phyloP scores from a whole-genome alignment of 129 eudicot species.

The Logfia minima region DNA sequence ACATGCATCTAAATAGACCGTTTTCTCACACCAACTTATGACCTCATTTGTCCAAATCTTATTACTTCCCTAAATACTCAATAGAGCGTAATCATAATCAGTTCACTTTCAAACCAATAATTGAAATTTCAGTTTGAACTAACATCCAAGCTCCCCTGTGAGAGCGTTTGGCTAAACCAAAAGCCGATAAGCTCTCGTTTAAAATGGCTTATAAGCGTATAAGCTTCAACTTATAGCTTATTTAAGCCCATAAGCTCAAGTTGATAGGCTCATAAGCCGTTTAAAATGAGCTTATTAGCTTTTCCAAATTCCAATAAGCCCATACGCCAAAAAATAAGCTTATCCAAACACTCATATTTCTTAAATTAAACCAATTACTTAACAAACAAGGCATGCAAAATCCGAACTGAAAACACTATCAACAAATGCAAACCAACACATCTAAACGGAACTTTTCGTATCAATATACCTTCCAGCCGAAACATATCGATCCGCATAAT shows the following conservation, averaged over 20 bases:
- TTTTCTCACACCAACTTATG: not conserved
- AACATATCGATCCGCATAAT: conserved; percentile 84
- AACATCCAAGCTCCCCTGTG: not conserved
- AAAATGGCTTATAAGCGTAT: not conserved
- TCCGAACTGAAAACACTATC: too few species aligned
- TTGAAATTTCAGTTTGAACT: not conserved
- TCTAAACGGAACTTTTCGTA: not conserved
- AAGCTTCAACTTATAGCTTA: not conserved
- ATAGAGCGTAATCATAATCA: not conserved
- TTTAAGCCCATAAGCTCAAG: not conserved
- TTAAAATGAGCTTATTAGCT: not conserved
- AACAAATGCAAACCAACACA: not conserved
- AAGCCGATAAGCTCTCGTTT: not conserved
- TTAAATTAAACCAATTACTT: conserved; percentile 8
- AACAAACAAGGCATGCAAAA: not conserved
- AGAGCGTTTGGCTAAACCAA: not conserved
- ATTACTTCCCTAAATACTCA: not conserved
- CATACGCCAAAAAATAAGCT: not conserved
- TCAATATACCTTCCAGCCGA: conserved; percentile 90
- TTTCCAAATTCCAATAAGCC: not conserved
- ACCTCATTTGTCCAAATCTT: not conserved
- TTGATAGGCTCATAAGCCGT: not conserved
- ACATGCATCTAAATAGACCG: not conserved
- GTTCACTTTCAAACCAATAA: not conserved
- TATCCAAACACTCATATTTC: not conserved